These are phyloP conservation scores for Xylaria digitata DNA, from an alignment of 2,329 filamentous ascomycete genomes.

Conservation along the genomic window DNA sequence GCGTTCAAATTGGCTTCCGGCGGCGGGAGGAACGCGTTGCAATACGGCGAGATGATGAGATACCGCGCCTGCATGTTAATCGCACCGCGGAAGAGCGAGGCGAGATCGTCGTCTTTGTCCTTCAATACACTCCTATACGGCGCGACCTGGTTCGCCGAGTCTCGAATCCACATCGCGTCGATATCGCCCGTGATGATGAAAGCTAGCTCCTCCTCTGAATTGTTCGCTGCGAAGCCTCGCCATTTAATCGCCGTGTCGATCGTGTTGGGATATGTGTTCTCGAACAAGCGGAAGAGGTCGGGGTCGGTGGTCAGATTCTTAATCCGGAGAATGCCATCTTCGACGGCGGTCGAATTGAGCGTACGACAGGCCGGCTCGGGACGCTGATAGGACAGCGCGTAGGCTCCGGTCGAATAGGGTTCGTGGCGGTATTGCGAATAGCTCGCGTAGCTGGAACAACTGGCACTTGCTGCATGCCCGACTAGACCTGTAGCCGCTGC, in stretches of 20 bases:
- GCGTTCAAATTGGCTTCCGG: constrained; percentile 75
- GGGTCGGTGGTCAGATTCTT: constrained; percentile 57
- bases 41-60: constrained; percentile 78
- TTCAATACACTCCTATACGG: constrained; percentile 73
- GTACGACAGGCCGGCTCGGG: constrained; percentile 76
- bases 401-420: constrained; percentile 49
- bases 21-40: constrained; percentile 91
- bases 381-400: constrained; percentile 56
- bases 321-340: constrained; percentile 70
- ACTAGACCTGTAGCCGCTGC: constrained; percentile 19
- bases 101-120: constrained; percentile 68
- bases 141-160: constrained; percentile 81
- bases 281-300: constrained; percentile 82
- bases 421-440: constrained; percentile 48
- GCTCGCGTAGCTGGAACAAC: constrained; percentile 49
- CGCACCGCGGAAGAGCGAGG: constrained; percentile 74
- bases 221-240: constrained; percentile 70
- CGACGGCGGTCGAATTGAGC: constrained; percentile 76
- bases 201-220: constrained; percentile 63
- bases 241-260: constrained; percentile 84
- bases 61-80: constrained; percentile 79
- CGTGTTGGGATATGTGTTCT: constrained; percentile 86
- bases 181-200: constrained; percentile 89
- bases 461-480: constrained; percentile 29
- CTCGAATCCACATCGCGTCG: constrained; percentile 88